Percentiles rank a stretch among this genome's conserved stretches.
These are phyloP conservation scores for Gyromitra esculenta DNA, from an alignment of 2,329 filamentous ascomycete species.

Conservation along the genomic window DNA sequence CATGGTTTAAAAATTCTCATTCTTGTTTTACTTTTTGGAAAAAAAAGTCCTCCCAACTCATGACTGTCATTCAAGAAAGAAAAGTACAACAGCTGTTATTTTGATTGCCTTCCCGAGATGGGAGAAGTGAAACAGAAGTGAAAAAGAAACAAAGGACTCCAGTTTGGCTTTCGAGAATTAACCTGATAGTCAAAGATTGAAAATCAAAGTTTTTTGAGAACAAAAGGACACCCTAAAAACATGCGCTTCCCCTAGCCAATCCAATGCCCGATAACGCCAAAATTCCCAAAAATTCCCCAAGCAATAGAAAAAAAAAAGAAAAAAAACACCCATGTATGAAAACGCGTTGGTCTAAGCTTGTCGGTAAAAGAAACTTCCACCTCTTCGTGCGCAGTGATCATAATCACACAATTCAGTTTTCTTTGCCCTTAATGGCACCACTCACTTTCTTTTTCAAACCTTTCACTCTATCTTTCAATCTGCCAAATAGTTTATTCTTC, in stretches of 20 bases:
- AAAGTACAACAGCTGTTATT: conserved; percentile 29
- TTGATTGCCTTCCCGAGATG: conserved; percentile 29
- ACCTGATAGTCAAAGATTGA: conserved; percentile 32
- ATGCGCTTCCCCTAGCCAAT: conserved; percentile 44
- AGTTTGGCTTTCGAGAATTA: conserved; percentile 41
- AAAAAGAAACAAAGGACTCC: conserved; percentile 35
- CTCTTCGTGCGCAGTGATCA: conserved; percentile 12
- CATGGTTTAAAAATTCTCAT: conserved; percentile 37
- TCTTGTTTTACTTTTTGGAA: conserved; percentile 35
- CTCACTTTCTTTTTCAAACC: conserved; percentile 50
- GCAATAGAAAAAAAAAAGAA: conserved; percentile 27
- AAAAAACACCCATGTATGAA: conserved; percentile 34
- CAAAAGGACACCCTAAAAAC: conserved; percentile 38
- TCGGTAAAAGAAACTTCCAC: conserved; percentile 28
- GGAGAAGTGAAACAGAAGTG: conserved; percentile 21
- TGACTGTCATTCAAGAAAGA: conserved; percentile 11
- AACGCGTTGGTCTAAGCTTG: conserved; percentile 26
- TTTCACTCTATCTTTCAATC: conserved; percentile 49
- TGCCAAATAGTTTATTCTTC: conserved; percentile 48
- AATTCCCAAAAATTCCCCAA: conserved; percentile 46
- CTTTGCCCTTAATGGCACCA: conserved; percentile 45
- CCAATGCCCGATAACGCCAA: conserved; percentile 50
- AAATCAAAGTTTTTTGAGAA: conserved; percentile 34
- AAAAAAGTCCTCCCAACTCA: conserved; percentile 1
- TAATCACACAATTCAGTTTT: conserved; percentile 38